Evolutionary conservation across 2,329 filamentous ascomycete species (phyloP).

Genomic region (Apiospora rasikravindrae): DNA sequence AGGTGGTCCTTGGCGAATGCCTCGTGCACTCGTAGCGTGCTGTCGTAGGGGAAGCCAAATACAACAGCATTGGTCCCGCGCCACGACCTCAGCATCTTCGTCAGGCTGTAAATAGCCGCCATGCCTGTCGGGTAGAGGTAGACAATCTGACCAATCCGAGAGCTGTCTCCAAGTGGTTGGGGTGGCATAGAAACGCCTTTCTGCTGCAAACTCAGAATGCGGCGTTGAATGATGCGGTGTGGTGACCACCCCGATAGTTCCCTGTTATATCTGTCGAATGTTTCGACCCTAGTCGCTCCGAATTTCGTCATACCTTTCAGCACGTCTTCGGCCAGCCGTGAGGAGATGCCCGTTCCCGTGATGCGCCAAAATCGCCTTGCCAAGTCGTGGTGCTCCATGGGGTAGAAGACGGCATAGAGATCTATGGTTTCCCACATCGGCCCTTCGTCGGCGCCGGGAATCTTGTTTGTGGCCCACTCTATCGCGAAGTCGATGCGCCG

Average conservation of each 20-base stretch:
- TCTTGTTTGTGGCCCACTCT: not conserved
- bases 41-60: not conserved
- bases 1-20: not conserved
- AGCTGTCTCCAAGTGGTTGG: not conserved
- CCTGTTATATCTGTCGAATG: not conserved
- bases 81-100: not conserved
- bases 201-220: not conserved
- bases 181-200: not conserved
- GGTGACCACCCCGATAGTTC: not conserved
- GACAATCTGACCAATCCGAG: not conserved
- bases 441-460: not conserved
- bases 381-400: not conserved
- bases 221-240: not conserved
- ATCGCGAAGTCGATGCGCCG: not conserved
- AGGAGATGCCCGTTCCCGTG: not conserved
- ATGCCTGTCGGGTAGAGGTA: not conserved
- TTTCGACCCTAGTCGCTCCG: too few relatives aligned
- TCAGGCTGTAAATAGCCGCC: not conserved
- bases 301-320: not conserved
- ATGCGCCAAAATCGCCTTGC: not conserved
- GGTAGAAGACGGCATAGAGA: not conserved
- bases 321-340: not conserved
- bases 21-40: not conserved
- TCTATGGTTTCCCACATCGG: not conserved
- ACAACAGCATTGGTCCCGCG: not conserved